Evolutionary conservation across 371 early-diverging fungal species (phyloP).

Genomic region (Mycotypha africana): DNA sequence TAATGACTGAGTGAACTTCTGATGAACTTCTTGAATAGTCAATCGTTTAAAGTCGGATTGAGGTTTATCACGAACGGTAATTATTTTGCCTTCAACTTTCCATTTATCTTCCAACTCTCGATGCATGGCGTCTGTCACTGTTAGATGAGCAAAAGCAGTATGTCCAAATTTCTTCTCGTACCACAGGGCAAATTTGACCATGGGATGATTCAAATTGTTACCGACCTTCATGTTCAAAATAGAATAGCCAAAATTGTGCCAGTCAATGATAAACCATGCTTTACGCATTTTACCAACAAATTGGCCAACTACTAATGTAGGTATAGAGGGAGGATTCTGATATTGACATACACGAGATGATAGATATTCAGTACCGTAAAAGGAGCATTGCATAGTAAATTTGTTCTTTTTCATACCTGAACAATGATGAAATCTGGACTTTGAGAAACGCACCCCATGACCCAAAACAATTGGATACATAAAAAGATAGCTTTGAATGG

Average conservation of each 20-base stretch:
- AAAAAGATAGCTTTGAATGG: conserved; percentile 60
- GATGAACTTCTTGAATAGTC: conserved; percentile 48
- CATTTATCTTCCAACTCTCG: conserved; percentile 54
- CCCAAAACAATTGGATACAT: conserved; percentile 38
- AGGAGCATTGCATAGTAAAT: background rate
- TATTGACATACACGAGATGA: too few species aligned
- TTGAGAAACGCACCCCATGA: conserved; percentile 37
- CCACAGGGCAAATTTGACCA: conserved; percentile 59
- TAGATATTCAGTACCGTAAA: background rate
- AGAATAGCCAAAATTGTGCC: conserved; percentile 96
- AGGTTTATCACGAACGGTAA: conserved; percentile 72
- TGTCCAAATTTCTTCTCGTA: conserved; percentile 75
- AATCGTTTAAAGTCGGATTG: conserved; percentile 64
- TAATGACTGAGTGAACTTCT: conserved; percentile 12
- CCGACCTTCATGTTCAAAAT: conserved; percentile 78
- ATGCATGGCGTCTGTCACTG: conserved; percentile 87
- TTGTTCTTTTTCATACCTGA: conserved; percentile 57
- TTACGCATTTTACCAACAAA: conserved; percentile 55
- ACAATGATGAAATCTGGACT: conserved; percentile 70
- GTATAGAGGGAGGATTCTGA: conserved; percentile 95
- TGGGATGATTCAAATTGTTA: conserved; percentile 22
- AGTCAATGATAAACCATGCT: conserved; percentile 82
- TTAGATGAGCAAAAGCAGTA: conserved; percentile 75
- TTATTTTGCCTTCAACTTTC: conserved; percentile 57
- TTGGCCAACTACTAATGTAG: conserved; percentile 78